Percentiles rank a stretch among this genome's conserved stretches.
Evolutionary conservation across 2,329 filamentous ascomycete species (phyloP).

Genomic region (Paraconiothyrium brasiliense): DNA sequence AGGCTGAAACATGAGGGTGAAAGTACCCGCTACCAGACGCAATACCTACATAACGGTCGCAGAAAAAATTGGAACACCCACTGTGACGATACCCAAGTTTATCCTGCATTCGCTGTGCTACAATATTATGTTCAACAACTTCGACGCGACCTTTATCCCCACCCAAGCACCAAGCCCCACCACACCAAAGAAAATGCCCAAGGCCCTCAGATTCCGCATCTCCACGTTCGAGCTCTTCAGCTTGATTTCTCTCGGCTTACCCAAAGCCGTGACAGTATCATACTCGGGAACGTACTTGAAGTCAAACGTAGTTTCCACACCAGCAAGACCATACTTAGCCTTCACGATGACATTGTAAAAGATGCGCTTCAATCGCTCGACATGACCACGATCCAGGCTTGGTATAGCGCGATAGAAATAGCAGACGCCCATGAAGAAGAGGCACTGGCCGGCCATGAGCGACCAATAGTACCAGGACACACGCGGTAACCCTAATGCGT

Average conservation of each 20-base stretch:
- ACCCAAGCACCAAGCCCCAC: slow-evolving; percentile 36
- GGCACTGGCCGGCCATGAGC: slow-evolving; percentile 71
- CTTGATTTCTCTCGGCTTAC: slow-evolving; percentile 53
- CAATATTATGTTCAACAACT: slow-evolving; percentile 26
- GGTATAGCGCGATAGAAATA: slow-evolving; percentile 63
- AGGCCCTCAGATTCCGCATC: slow-evolving; percentile 57
- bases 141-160: slow-evolving; percentile 36
- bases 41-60: slow-evolving; percentile 1
- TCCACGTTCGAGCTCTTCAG: slow-evolving; percentile 53
- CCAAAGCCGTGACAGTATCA: slow-evolving; percentile 59
- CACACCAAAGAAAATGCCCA: slow-evolving; percentile 53
- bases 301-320: slow-evolving; percentile 70
- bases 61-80: too few relatives aligned
- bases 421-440: slow-evolving; percentile 68
- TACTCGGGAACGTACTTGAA: slow-evolving; percentile 75
- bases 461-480: slow-evolving; percentile 67
- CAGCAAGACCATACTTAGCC: slow-evolving; percentile 69
- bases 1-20: not conserved
- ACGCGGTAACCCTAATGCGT: slow-evolving; percentile 66
- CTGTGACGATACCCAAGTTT: too few relatives aligned
- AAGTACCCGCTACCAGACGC: not conserved
- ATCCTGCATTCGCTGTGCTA: too few relatives aligned
- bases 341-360: slow-evolving; percentile 71
- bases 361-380: slow-evolving; percentile 60
- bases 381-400: slow-evolving; percentile 61